Base-by-base conservation (phyloP, 176 grass and related monocot species). In the Echinochloa phyllopogon region DNA sequence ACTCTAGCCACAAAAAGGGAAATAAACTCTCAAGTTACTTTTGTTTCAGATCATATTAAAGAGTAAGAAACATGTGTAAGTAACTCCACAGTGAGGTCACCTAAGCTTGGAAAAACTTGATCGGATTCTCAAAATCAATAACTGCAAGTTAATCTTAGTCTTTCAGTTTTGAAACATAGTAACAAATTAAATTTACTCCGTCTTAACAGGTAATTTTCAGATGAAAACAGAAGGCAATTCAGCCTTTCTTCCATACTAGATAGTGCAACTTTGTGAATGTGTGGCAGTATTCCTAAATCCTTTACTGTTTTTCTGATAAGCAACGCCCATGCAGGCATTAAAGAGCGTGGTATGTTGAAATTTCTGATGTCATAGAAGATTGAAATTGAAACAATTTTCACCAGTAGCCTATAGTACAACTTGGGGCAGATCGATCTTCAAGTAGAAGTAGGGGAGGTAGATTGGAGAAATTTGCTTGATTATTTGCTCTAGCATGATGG, bases 401-500 rank as follows among this genome's bases (percentile, higher is more conserved):
- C 81, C 62, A 65, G 67, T 39, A 40, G 53, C 63, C 83, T 77
- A 67, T 45, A 76, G 81, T 84, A 76, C 64, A 85, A 70, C 24
- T 20, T 71, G 70, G 52, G 55, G 68, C 33, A 87, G 75, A 75
- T 84, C 38, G 5, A 87, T 84, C 81, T 84, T 83, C 48, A 73
- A 68, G 43, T 56, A 53, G 61, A 69, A 74, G 62, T 87, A 80
- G 44, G 65, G 61, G 80, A 49, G 55, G 51, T 21, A 87, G 68
- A 87, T 79, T 84, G 68, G 10, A 87, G 60, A 78, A 84, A 78
- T 78, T 87, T 59, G 43, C 50, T 80, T 25, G 36, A 80, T 73
- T 74, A 86, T 85, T 77, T 86, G 64, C 72, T 80, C 83, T 72
- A 90, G 57, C 41, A 21, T 83, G 66, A 87, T 48, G 69, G 77